These are phyloP conservation scores for Aspergillus sp. DNA, from an alignment of 2,329 filamentous ascomycete genomes.

Conservation along the genomic window DNA sequence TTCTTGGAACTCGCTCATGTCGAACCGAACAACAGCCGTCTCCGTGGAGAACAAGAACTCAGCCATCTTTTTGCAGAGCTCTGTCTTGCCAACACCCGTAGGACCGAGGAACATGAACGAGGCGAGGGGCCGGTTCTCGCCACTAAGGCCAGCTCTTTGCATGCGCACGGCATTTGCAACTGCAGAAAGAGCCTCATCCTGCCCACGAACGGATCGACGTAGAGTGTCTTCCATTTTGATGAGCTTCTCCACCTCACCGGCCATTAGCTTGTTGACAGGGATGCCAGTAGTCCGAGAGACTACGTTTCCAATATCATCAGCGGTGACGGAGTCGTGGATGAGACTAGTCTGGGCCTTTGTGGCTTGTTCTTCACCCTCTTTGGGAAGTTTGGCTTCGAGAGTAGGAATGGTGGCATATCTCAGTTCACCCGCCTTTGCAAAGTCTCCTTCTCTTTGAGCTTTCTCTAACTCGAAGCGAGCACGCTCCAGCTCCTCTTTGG, in stretches of 20 bases:
- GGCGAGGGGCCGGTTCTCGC: constrained; percentile 86
- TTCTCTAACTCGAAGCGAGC: constrained; percentile 83
- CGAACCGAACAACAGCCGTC: constrained; percentile 86
- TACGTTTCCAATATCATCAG: constrained; percentile 90
- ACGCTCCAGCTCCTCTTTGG: constrained; percentile 84
- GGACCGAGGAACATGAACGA: constrained; percentile 98
- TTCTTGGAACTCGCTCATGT: constrained; percentile 98
- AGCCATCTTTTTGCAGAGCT: constrained; percentile 94
- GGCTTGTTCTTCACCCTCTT: constrained; percentile 62
- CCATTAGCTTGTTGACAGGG: constrained; percentile 86
- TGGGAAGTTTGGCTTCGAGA: constrained; percentile 76
- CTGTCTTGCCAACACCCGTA: constrained; percentile 95
- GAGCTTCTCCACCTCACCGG: constrained; percentile 90
- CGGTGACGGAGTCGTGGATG: constrained; percentile 90
- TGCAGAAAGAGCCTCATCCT: constrained; percentile 88
- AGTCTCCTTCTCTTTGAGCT: constrained; percentile 84
- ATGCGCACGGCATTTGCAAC: constrained; percentile 92
- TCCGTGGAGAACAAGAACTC: constrained; percentile 92
- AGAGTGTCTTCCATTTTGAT: constrained; percentile 94
- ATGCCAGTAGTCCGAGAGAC: constrained; percentile 92
- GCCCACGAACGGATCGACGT: constrained; percentile 79
- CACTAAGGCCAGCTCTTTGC: constrained; percentile 87
- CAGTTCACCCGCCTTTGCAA: constrained; percentile 85
- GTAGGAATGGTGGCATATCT: constrained; percentile 83
- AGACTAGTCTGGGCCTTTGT: constrained; percentile 57